A percentile compares a stretch with the other conserved stretches of the same genome.
Conservation (phyloP, 169 alveolate genomes). For the Cryptosporidium sp. region DNA sequence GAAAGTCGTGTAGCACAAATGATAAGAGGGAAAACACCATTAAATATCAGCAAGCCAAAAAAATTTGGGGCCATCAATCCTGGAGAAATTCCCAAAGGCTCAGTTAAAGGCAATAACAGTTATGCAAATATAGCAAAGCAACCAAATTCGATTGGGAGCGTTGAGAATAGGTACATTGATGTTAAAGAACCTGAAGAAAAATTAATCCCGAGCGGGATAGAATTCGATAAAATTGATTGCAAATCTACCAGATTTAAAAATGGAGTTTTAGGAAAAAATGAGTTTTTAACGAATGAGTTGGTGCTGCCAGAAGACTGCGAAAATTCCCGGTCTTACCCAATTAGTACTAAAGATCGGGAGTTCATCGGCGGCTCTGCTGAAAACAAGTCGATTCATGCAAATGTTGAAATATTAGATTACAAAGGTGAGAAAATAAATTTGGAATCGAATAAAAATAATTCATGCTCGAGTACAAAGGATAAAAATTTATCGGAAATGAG, state of each 20-base stretch:
- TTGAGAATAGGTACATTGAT: background rate
- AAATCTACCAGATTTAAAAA: background rate
- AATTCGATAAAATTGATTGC: background rate
- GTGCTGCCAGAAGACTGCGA: background rate
- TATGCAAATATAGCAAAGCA: background rate
- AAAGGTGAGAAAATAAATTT: background rate
- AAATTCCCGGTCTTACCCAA: background rate
- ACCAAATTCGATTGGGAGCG: background rate
- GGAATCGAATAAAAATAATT: background rate
- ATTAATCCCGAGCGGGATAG: background rate
- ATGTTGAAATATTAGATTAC: too few species aligned
- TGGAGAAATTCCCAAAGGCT: background rate
- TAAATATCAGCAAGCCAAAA: background rate
- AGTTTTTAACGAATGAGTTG: background rate
- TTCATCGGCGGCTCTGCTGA: background rate
- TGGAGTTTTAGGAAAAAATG: background rate
- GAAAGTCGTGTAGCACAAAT: slow-evolving; percentile 73
- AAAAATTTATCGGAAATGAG: background rate
- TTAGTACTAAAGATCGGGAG: too few species aligned
- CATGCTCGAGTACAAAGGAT: background rate
- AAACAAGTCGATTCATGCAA: background rate
- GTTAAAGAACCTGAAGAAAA: background rate
- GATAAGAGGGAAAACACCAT: slow-evolving; percentile 40
- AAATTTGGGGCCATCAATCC: background rate
- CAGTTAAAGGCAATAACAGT: background rate